Evolutionary conservation across 2,329 filamentous ascomycete genomes (phyloP), one percentile per base, ranked within the genome.

Genomic region (Pezicula carpinea): DNA sequence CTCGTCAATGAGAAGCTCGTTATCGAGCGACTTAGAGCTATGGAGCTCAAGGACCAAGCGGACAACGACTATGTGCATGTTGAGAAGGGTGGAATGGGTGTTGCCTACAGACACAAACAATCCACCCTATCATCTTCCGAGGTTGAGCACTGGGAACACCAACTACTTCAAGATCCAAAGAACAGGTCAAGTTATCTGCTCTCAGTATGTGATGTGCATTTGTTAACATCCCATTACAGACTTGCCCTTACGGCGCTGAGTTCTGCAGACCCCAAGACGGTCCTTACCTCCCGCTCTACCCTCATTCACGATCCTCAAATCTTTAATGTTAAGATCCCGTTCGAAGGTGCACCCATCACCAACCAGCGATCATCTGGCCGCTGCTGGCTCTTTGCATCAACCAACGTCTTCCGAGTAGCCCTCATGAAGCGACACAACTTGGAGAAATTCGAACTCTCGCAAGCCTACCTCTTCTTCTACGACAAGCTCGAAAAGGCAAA

Each of bases 401-500:
- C 88, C n/a, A 95, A 95, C 58, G 83, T 95, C 47, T 93, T 95
- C 69, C 85, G 90, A 22, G 78, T 95, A n/a, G 85, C 89, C 1
- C 74, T 95, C 39, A 92, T 93, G 85, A 85, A 87, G 67, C 84
- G 84, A 59, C 87, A 95, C 66, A 80, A 82, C 53, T 77, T 95
- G 17, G 78, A 83, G 39, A 74, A 78, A 44, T 95, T 95, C 59
- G 87, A 95, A 72, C 74, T 96, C n/a, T 90, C 85, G 23, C 90
- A 95, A 67, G 76, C 84, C 1, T 95, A 95, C 60, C 76, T 95
- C 4, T 95, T 92, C 70, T 95, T 89, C 75, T 95, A 87, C 85
- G 90, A 96, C 66, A 95, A 95, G 70, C 79, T 95, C 17, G 90
- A 96, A 67, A 95, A 95, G 67, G 77, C 85, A 7, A 95, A 95